These are phyloP conservation scores for Sideroxylon spinosum DNA, from an alignment of 179 eudicot species.

Conservation along the genomic window DNA sequence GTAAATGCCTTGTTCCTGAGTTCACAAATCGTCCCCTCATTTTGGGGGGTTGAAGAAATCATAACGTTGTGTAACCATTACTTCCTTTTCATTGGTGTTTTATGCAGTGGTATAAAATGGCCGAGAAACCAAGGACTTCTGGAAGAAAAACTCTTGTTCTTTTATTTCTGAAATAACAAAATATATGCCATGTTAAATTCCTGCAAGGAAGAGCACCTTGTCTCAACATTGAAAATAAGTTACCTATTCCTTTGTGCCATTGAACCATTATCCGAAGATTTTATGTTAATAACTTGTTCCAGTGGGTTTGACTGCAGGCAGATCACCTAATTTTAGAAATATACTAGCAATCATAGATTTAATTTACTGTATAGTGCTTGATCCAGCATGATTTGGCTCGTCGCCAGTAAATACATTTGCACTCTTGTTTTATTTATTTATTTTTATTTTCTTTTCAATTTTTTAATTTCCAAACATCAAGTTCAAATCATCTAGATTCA, in stretches of 20 bases:
- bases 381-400: neutral
- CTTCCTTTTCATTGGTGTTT: neutral
- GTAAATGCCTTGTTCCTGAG: neutral
- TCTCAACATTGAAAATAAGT: neutral
- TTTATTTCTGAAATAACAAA: neutral
- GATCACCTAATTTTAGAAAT: neutral
- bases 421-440: neutral
- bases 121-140: neutral
- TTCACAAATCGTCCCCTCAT: neutral
- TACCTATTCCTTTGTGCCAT: neutral
- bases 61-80: neutral
- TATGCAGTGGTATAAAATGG: neutral
- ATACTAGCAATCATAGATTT: neutral
- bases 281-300: neutral
- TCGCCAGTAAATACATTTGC: neutral
- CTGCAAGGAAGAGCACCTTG: neutral
- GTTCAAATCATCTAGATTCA: neutral
- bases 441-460: neutral
- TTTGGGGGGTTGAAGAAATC: neutral
- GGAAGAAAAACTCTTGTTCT: neutral
- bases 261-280: neutral
- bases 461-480: neutral
- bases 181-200: neutral
- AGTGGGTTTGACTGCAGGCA: neutral
- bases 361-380: neutral